Evolutionary conservation across 495 filamentous ascomycete genomes (phyloP).

Genomic region (Lasiosphaeria hispida): DNA sequence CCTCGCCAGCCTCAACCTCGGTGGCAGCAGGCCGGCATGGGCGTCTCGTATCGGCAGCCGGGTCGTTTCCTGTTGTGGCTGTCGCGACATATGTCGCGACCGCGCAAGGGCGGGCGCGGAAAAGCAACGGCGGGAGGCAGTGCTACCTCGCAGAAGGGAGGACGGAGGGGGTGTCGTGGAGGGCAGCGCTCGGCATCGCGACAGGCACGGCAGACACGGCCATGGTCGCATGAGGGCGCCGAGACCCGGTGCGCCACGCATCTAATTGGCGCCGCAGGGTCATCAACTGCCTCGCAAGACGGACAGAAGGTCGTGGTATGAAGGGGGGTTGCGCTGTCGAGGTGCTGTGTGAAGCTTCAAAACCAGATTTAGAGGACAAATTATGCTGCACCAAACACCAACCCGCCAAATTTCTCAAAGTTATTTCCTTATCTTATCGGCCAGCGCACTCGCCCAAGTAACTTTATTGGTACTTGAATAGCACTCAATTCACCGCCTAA

Average conservation of each 20-base stretch:
- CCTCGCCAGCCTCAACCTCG: too few species aligned
- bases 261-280: constrained; percentile 25
- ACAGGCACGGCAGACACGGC: constrained; percentile 20
- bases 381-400: background rate
- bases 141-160: constrained; percentile 7
- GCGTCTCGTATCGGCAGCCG: background rate
- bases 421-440: constrained; percentile 18
- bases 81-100: background rate
- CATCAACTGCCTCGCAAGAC: constrained; percentile 13
- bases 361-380: constrained; percentile 7
- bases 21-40: background rate
- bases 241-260: constrained; percentile 27
- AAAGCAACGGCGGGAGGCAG: background rate
- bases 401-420: constrained; percentile 13
- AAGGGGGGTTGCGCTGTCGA: background rate
- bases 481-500: background rate
- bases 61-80: background rate
- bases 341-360: background rate
- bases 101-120: background rate
- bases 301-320: background rate
- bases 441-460: constrained; percentile 5
- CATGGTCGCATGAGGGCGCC: constrained; percentile 34
- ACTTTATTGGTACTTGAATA: constrained; percentile 2
- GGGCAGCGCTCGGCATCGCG: constrained; percentile 5
- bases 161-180: background rate